Base-by-base conservation (phyloP, 129 eudicot genomes). In the Calendula officinalis region DNA sequence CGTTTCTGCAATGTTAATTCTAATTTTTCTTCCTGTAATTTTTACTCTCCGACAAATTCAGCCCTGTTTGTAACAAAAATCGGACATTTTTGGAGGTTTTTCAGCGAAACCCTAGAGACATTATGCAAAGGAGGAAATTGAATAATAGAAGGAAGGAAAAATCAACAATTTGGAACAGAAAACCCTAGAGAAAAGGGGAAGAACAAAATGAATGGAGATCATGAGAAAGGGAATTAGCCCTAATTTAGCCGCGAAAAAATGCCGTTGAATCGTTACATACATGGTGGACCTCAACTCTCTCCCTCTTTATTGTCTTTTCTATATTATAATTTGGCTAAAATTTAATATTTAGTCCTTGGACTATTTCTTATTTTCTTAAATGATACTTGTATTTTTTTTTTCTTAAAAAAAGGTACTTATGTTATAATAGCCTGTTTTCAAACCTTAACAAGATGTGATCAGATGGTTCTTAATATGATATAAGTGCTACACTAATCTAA, bases 231-330 rank as follows among this genome's bases (percentile, higher is more conserved):
- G 60, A 45, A 72, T 45, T 15, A 46, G 39, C 47, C 50, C 39
- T 11, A 12, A 49, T 56, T 61, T 56, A 71, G 76, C 86, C 91
- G 89, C 75, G 73, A 84, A 82, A 82, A 39, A 68, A 74, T 82
- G 89, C 96, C 78, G 78, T 84, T 84, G 92, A 84, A 79, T 78
- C 75, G 84, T 72, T 84, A 14, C 22, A 16, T 72, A 58, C 71
- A 45, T 73, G 61, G 73, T 66, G 62, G 68, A 57, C 47, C 68
- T 74, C 73, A 74, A 56, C 73, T 64, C 49, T 40, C 60, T 38
- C 68, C 51, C 46, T 3, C 16, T 30, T 3, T 16, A 5, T 22
- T 22, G 30, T 22, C 1, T n/a, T 62, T 30, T 30, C 27, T 62
- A n/a, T 4, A 62, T 62, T 42, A 32, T 57, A 13, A 0, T 56